These are phyloP conservation scores for Dioscorea alata DNA, from an alignment of 106 monocot genomes.

Conservation along the genomic window DNA sequence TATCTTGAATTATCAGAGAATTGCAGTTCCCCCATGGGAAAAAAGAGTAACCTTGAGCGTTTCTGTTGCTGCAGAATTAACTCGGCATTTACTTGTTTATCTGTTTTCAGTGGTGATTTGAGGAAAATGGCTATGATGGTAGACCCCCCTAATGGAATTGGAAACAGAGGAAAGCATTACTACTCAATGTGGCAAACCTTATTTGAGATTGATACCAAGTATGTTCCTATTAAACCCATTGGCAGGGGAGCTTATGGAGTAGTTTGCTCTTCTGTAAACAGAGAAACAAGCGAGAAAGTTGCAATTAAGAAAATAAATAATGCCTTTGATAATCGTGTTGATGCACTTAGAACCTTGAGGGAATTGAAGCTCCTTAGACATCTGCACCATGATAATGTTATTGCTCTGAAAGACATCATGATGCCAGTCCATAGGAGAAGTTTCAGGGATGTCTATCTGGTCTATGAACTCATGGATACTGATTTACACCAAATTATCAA, in stretches of 20 bases:
- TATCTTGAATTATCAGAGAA: too few species aligned
- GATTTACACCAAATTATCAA: conserved; percentile 75
- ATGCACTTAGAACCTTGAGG: conserved; percentile 61
- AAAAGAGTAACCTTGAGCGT: too few species aligned
- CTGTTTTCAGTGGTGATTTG: neutral
- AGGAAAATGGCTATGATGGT: conserved; percentile 48
- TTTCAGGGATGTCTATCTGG: conserved; percentile 73
- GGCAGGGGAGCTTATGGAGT: conserved; percentile 74
- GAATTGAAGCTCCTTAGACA: conserved; percentile 66
- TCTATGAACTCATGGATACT: conserved; percentile 75
- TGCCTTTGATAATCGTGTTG: conserved; percentile 64
- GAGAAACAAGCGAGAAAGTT: conserved; percentile 62
- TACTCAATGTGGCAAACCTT: conserved; percentile 63
- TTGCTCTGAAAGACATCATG: conserved; percentile 70
- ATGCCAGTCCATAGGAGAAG: conserved; percentile 38
- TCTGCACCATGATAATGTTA: conserved; percentile 61
- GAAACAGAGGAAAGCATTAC: conserved; percentile 53
- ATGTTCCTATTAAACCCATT: conserved; percentile 67
- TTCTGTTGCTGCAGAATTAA: too few species aligned
- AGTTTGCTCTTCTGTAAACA: conserved; percentile 64
- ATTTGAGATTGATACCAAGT: conserved; percentile 72
- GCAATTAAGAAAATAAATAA: conserved; percentile 74
- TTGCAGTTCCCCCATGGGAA: too few species aligned
- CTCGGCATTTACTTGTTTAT: too few species aligned
- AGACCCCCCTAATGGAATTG: conserved; percentile 57